Percentiles rank a stretch among this genome's conserved stretches.
Evolutionary conservation across 2,329 filamentous ascomycete species (phyloP).

Genomic region (Triangularia verruculosa): DNA sequence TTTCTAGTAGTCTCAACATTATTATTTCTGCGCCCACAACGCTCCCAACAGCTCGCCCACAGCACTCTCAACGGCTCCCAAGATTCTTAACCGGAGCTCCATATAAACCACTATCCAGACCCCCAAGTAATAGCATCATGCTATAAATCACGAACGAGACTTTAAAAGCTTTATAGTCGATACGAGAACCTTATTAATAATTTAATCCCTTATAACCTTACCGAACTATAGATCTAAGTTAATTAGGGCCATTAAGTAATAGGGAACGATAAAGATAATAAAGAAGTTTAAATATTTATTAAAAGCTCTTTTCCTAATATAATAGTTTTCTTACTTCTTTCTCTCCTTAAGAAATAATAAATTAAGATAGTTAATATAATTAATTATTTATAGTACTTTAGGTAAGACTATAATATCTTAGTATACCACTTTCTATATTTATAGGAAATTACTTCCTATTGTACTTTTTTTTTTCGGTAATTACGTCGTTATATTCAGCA

Average conservation of each 20-base stretch:
- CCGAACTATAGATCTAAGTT: background rate
- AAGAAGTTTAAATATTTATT: background rate
- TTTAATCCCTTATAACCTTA: no score
- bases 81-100: no score
- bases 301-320: background rate
- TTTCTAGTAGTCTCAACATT: no score
- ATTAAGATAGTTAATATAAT: background rate
- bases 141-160: no score
- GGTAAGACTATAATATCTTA: background rate
- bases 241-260: no score
- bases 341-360: background rate
- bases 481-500: background rate
- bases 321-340: background rate
- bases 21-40: background rate
- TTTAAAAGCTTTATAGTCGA: background rate
- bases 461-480: background rate
- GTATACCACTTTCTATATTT: background rate
- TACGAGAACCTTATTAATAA: background rate
- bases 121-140: background rate
- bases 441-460: background rate
- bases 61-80: background rate
- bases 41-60: no score
- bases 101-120: no score
- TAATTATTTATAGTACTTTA: background rate
- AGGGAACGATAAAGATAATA: background rate